phyloP scores from a whole-genome alignment of 768 basidiomycete species.

The Naganishia randhawae region DNA sequence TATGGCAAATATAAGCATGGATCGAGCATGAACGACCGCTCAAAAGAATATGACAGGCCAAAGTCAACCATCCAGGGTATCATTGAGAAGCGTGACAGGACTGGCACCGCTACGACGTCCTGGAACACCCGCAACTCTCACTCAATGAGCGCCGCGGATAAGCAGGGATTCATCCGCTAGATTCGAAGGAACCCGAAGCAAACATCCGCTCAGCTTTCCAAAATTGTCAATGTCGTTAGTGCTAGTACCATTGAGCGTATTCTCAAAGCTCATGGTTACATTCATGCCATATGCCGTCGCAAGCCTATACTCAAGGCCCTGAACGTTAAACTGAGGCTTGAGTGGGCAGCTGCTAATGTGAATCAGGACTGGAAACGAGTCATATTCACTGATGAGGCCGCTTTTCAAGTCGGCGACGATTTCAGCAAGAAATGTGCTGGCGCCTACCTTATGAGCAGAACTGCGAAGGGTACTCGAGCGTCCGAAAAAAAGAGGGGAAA shows the following conservation, averaged over 20 bases:
- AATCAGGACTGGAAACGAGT: too few species aligned
- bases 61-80: neutral
- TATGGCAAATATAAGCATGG: too few species aligned
- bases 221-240: neutral
- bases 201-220: neutral
- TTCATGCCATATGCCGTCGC: too few species aligned
- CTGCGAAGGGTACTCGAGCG: too few species aligned
- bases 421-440: too few species aligned
- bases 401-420: too few species aligned
- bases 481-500: neutral
- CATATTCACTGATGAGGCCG: too few species aligned
- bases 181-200: neutral
- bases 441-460: too few species aligned
- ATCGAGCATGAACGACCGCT: neutral
- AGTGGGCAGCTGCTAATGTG: too few species aligned
- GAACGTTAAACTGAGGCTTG: too few species aligned
- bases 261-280: neutral
- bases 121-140: neutral
- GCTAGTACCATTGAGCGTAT: neutral
- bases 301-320: too few species aligned
- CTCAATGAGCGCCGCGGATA: neutral
- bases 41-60: neutral
- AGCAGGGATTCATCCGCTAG: neutral
- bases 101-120: neutral
- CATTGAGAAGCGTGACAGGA: neutral